Percentiles rank a stretch among this genome's conserved stretches.
Conservation (phyloP, 192 early-diverging fungal species). For the Chytriomyces sp. region DNA sequence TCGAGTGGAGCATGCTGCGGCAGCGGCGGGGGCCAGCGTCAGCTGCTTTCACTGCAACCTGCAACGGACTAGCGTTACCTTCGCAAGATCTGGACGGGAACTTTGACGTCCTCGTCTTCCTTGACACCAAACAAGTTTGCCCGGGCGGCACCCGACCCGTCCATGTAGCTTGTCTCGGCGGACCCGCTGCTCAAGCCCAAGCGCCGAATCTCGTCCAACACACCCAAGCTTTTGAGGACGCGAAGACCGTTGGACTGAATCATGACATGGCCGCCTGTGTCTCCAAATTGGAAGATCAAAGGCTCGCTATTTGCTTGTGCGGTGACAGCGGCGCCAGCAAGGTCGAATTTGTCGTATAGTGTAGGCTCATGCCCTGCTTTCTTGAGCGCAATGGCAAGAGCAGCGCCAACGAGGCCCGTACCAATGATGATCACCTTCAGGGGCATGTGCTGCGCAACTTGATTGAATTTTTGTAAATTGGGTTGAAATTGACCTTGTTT, state of each 20-base stretch:
- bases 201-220: slow-evolving; percentile 12
- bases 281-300: neutral
- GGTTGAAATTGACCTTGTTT: too few species aligned
- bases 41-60: neutral
- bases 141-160: neutral
- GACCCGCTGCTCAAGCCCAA: neutral
- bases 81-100: slow-evolving; percentile 4
- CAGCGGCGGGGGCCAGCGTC: neutral
- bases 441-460: too few species aligned
- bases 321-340: neutral
- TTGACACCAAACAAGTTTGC: neutral
- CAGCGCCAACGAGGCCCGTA: slow-evolving; percentile 8
- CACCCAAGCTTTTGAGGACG: slow-evolving; percentile 14
- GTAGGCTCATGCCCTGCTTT: neutral
- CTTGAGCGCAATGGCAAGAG: neutral
- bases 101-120: neutral
- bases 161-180: too few species aligned
- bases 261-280: slow-evolving; percentile 17
- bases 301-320: neutral
- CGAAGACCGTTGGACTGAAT: slow-evolving; percentile 23
- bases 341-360: slow-evolving; percentile 3
- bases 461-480: too few species aligned
- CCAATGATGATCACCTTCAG: slow-evolving; percentile 12
- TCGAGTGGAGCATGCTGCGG: neutral
- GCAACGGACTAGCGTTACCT: neutral